phyloP scores from a whole-genome alignment of 192 early-diverging fungal genomes.

The Umbelopsis vinacea region DNA sequence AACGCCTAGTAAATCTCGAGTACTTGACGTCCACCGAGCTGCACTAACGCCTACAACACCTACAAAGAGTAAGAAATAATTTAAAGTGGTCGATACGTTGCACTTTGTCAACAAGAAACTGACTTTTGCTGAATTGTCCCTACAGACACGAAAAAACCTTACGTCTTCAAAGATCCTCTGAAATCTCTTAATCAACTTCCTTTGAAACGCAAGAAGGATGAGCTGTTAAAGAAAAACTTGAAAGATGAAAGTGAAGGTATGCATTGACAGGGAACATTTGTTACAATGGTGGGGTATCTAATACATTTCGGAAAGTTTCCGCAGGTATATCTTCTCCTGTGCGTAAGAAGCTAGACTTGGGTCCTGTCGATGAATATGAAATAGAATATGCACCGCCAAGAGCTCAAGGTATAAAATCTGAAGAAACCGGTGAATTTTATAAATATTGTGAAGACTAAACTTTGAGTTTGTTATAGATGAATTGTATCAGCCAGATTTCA shows the following conservation, averaged over 20 bases:
- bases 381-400: conserved; percentile 16
- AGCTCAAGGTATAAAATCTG: neutral
- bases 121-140: neutral
- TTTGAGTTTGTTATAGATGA: neutral
- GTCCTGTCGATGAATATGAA: conserved; percentile 10
- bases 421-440: neutral
- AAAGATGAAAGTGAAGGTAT: neutral
- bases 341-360: conserved; percentile 2
- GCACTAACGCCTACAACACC: conserved; percentile 6
- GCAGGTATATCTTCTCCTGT: neutral
- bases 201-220: neutral
- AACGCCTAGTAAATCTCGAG: conserved; percentile 20
- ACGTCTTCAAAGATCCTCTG: conserved; percentile 5
- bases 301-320: neutral
- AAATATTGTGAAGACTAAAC: neutral
- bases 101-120: neutral
- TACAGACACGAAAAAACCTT: conserved; percentile 10
- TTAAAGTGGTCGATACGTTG: neutral
- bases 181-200: neutral
- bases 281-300: neutral
- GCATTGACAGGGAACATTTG: too few relatives aligned
- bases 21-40: conserved; percentile 5
- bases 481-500: conserved; percentile 4
- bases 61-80: neutral
- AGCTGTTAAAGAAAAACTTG: neutral